A percentile compares a stretch with the other conserved stretches of the same genome.
These are phyloP conservation scores for Aspergillus leporis DNA, from an alignment of 495 filamentous ascomycete species.

Conservation along the genomic window DNA sequence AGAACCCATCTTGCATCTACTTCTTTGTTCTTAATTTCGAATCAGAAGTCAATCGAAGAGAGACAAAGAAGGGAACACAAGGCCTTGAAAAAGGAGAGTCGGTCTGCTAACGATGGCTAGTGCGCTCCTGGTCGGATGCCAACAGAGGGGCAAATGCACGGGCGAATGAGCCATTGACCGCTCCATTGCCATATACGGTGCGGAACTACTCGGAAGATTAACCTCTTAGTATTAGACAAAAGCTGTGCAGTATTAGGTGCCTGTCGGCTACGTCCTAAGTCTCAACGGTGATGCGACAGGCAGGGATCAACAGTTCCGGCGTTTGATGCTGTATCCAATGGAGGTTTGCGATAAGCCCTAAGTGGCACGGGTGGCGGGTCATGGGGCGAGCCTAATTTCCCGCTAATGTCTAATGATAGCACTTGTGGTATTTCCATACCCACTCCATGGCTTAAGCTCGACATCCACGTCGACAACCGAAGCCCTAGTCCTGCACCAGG, in stretches of 20 bases:
- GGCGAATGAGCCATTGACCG: background rate
- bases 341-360: background rate
- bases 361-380: background rate
- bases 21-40: background rate
- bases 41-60: background rate
- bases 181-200: background rate
- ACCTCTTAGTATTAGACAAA: background rate
- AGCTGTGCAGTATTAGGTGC: background rate
- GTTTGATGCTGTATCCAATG: background rate
- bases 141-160: background rate
- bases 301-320: background rate
- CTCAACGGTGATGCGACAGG: background rate
- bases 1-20: background rate
- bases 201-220: too few relatives aligned
- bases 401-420: conserved; percentile 4
- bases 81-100: background rate
- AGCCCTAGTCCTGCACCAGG: background rate
- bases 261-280: background rate
- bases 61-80: background rate
- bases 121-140: background rate
- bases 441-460: background rate
- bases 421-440: background rate
- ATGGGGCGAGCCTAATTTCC: background rate
- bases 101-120: background rate
- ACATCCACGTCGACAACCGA: background rate